These are phyloP conservation scores for Alternaria panax DNA, from an alignment of 2,329 filamentous ascomycete genomes.

Conservation along the genomic window DNA sequence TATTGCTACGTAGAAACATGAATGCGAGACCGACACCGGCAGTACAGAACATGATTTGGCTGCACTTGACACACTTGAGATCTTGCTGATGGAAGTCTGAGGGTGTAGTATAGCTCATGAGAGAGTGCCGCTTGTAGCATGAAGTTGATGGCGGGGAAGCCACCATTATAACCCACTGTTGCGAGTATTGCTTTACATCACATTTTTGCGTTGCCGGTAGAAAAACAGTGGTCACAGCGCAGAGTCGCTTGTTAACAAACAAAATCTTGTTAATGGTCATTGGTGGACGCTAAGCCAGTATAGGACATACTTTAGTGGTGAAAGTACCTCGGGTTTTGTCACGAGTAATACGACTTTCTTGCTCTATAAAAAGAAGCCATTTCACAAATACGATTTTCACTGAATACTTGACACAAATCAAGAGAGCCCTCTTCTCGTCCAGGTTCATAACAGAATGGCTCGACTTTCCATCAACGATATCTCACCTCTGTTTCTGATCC, in stretches of 20 bases:
- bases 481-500: constrained; percentile 4
- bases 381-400: background rate
- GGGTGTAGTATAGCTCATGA: background rate
- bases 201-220: background rate
- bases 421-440: background rate
- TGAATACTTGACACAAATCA: background rate
- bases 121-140: background rate
- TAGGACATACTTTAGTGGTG: background rate
- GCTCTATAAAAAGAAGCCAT: background rate
- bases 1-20: too few species aligned
- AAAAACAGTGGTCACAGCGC: background rate
- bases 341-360: background rate
- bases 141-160: background rate
- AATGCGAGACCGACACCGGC: too few species aligned
- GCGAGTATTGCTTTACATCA: background rate
- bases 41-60: too few species aligned
- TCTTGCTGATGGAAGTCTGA: too few species aligned
- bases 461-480: background rate
- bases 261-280: background rate
- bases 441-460: background rate
- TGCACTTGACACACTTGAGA: too few species aligned
- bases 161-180: background rate
- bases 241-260: background rate
- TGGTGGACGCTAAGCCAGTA: background rate
- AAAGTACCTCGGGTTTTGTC: background rate